Evolutionary conservation across 169 alveolate species (phyloP).

Genomic region (Plasmodium vivax): DNA sequence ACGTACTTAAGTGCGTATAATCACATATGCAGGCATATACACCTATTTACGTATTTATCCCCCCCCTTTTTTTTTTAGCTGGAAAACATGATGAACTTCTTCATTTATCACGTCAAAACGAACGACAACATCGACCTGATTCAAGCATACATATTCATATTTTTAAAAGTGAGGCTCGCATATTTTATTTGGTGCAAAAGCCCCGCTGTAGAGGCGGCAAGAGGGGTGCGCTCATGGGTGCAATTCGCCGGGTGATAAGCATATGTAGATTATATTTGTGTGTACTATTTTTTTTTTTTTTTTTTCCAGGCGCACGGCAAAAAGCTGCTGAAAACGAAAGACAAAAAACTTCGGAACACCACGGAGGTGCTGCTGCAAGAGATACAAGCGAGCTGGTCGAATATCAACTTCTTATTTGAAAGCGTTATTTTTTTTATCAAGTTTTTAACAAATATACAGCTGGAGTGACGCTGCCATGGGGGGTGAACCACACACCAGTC

Average conservation of each 20-base stretch:
- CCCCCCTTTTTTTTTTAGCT: constrained; percentile 6
- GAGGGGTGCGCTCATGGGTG: not conserved
- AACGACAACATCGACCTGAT: constrained; percentile 68
- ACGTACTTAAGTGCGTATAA: not conserved
- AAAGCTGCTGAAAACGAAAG: constrained; percentile 45
- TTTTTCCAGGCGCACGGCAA: constrained; percentile 53
- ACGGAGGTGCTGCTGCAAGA: constrained; percentile 52
- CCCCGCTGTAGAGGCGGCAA: not conserved
- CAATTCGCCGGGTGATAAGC: not conserved
- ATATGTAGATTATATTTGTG: not conserved
- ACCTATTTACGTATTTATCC: not conserved
- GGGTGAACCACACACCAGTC: not conserved
- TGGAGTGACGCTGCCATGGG: constrained; percentile 8
- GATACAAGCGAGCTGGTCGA: constrained; percentile 66
- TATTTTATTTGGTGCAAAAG: not conserved
- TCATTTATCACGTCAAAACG: constrained; percentile 69
- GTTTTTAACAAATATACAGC: constrained; percentile 71
- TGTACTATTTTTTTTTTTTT: not conserved
- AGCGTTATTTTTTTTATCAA: constrained; percentile 71
- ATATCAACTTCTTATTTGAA: constrained; percentile 65
- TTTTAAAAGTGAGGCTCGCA: constrained; percentile 31
- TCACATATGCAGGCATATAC: not conserved
- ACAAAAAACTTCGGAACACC: constrained; percentile 26
- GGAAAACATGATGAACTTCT: constrained; percentile 74
- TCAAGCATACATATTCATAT: constrained; percentile 61